phyloP scores from a whole-genome alignment of 371 early-diverging fungal species.

The Apophysomyces trapeziformis region DNA sequence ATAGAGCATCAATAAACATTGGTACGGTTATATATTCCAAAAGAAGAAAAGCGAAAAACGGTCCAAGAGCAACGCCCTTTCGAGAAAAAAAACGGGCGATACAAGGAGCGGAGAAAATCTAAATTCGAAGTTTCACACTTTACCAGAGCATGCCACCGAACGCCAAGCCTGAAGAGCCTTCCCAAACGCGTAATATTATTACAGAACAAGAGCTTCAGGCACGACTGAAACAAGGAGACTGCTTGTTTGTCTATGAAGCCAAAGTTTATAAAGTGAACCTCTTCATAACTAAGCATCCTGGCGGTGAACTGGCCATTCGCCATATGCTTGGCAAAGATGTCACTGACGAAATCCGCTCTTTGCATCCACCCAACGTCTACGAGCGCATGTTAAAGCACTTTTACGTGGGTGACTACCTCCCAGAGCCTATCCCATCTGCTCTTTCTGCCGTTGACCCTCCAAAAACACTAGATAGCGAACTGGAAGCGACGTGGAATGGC shows the following conservation, averaged over 20 bases:
- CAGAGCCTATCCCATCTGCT: slow-evolving; percentile 17
- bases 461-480: slow-evolving; percentile 5
- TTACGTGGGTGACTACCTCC: slow-evolving; percentile 69
- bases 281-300: slow-evolving; percentile 87
- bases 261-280: slow-evolving; percentile 89
- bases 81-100: background rate
- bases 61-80: no score
- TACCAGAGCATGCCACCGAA: slow-evolving; percentile 40
- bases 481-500: slow-evolving; percentile 38
- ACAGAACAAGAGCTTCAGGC: slow-evolving; percentile 45
- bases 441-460: background rate
- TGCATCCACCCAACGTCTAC: slow-evolving; percentile 88
- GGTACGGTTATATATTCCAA: no score
- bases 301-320: slow-evolving; percentile 85
- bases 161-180: slow-evolving; percentile 20
- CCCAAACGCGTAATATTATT: slow-evolving; percentile 27
- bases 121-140: slow-evolving; percentile 2
- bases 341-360: slow-evolving; percentile 86
- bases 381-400: slow-evolving; percentile 75
- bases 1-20: no score
- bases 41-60: no score
- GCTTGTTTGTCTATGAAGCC: slow-evolving; percentile 72
- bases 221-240: slow-evolving; percentile 65
- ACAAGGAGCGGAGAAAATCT: background rate
- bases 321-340: slow-evolving; percentile 91